Base-by-base conservation (phyloP, 768 basidiomycete genomes). In the Lyophyllum semitale region DNA sequence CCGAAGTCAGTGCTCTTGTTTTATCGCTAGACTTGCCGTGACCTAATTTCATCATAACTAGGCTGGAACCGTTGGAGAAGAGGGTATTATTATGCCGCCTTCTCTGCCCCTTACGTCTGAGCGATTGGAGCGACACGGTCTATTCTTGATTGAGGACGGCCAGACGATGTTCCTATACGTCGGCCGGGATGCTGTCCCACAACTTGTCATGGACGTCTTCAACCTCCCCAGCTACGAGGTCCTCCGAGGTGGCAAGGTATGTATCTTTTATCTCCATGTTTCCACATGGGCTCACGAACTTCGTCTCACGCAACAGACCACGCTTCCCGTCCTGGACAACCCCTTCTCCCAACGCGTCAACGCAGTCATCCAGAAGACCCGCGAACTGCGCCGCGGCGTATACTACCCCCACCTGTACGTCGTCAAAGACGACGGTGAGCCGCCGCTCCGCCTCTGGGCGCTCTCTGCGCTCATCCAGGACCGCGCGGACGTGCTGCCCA, bases 101-200 rank as follows among this genome's bases (percentile, higher is more conserved):
- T 82, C 92, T 3, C 77, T 97, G 4, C 95, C 96, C 23, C 83
- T 95, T 54, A 95, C 95, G 1, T 94, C 93, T n/a, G 96, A 98
- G 71, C 82, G 94, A 35, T 77, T 99, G 50, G 95, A 98, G 71
- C 80, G 95, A 47, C 95, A 98, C 64, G 97, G 97, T 54, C 78
- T 99, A 51, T 98, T 89, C 84, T 73, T 99, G 59, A 97, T 99
- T 62, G 97, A 98, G 71, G 96, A 98, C 69, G 92, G 91, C 1
- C 97, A 98, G 71, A 95, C 91, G 20, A 92, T 99, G 66, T 98
- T 99, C 85, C 79, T 98, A 45, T 98, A 93, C 89, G 85, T 99
- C 47, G 97, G 97, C n/a, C 86, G 95, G 27, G 96, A 98, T 68
- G 94, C 97, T 8, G 94, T 98, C n/a, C 93, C 95, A 9, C 91